Conservation (phyloP, 352 stramenopile species). For the Globisporangium recalcitrans region DNA sequence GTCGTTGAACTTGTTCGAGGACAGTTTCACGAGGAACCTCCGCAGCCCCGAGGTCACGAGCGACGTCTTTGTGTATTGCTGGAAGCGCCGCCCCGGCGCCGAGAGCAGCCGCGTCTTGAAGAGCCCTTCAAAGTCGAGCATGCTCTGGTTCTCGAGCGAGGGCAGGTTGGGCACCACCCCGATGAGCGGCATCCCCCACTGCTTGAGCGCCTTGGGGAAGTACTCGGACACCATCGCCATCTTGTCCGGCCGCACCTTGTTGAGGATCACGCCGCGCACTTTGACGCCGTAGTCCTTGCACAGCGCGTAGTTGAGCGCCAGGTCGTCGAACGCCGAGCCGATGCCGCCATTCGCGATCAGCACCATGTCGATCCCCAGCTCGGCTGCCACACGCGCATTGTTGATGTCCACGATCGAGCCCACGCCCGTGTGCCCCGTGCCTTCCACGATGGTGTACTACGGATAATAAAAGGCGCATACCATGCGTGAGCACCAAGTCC, state of each 20-base stretch:
- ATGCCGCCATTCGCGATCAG: slow-evolving; percentile 95
- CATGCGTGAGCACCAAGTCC: neutral
- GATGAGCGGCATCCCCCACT: slow-evolving; percentile 77
- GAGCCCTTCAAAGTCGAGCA: slow-evolving; percentile 87
- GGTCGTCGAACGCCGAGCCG: slow-evolving; percentile 90
- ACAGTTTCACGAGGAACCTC: slow-evolving; percentile 79
- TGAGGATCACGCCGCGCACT: slow-evolving; percentile 94
- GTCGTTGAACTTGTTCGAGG: slow-evolving; percentile 63
- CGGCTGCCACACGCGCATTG: slow-evolving; percentile 92
- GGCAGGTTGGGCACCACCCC: slow-evolving; percentile 81
- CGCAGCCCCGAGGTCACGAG: slow-evolving; percentile 85
- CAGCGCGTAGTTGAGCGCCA: slow-evolving; percentile 92
- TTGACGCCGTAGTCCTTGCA: slow-evolving; percentile 91
- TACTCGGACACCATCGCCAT: slow-evolving; percentile 84
- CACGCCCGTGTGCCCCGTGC: slow-evolving; percentile 92
- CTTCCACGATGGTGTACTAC: slow-evolving; percentile 79
- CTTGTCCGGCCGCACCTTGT: slow-evolving; percentile 89
- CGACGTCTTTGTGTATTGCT: slow-evolving; percentile 71
- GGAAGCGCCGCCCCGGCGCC: slow-evolving; percentile 46
- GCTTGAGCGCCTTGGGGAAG: slow-evolving; percentile 78
- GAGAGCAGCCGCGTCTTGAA: slow-evolving; percentile 73
- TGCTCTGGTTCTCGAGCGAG: slow-evolving; percentile 70
- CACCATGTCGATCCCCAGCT: slow-evolving; percentile 93
- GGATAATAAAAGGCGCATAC: neutral
- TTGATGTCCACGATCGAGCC: slow-evolving; percentile 95